These are phyloP conservation scores for Ephemerocybe angulata DNA, from an alignment of 768 basidiomycete species.

Conservation along the genomic window DNA sequence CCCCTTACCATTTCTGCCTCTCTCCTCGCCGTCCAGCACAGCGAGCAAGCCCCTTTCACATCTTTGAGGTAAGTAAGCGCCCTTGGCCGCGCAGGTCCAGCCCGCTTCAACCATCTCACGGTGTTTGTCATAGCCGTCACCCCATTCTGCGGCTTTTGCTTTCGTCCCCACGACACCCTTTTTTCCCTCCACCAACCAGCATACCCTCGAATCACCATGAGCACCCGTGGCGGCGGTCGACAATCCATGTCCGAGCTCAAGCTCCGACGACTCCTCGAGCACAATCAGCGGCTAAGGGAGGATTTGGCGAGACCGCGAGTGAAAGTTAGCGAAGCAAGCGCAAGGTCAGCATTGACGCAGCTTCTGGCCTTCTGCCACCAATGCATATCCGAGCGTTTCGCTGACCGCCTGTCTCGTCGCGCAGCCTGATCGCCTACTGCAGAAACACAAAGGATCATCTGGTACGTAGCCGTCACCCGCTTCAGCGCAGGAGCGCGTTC, in stretches of 20 bases:
- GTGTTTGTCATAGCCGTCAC: background rate
- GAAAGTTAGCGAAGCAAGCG: slow-evolving; percentile 87
- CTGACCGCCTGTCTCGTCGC: slow-evolving; percentile 11
- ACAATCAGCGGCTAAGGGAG: slow-evolving; percentile 88
- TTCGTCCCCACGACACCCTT: slow-evolving; percentile 1
- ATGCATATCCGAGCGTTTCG: background rate
- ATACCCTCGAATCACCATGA: slow-evolving; percentile 40
- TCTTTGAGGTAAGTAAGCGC: background rate
- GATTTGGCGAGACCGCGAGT: slow-evolving; percentile 87
- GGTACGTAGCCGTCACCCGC: slow-evolving; percentile 25
- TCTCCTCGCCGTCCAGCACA: slow-evolving; percentile 3
- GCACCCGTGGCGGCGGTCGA: slow-evolving; percentile 55
- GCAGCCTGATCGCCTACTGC: slow-evolving; percentile 90
- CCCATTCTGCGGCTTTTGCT: background rate
- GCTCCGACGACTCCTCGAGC: slow-evolving; percentile 88
- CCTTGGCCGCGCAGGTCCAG: background rate
- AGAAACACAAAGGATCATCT: slow-evolving; percentile 88
- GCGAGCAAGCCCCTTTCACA: slow-evolving; percentile 3
- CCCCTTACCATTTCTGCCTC: background rate
- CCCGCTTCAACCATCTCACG: background rate
- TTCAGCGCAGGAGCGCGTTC: background rate
- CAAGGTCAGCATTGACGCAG: slow-evolving; percentile 54
- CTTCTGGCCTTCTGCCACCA: background rate
- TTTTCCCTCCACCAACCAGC: slow-evolving; percentile 8
- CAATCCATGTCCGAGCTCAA: slow-evolving; percentile 99